phyloP scores from a whole-genome alignment of 2,329 filamentous ascomycete species.

The Monilinia polystroma region DNA sequence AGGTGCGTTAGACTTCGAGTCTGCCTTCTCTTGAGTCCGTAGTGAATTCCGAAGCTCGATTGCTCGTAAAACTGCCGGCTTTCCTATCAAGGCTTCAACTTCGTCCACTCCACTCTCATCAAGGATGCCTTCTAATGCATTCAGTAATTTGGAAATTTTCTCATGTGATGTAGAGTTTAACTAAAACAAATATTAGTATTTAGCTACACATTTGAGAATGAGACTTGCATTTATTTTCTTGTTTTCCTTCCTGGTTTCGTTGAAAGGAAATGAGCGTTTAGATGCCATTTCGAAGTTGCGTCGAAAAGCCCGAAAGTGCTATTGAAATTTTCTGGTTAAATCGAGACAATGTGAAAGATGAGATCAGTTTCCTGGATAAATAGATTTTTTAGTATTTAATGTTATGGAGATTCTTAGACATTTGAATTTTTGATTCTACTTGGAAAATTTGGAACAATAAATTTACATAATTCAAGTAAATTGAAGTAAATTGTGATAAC shows the following conservation, averaged over 20 bases:
- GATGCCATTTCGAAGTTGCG: slow-evolving; percentile 1
- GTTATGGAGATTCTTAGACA: too few relatives aligned
- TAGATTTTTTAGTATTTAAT: too few relatives aligned
- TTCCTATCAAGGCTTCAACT: slow-evolving; percentile 27
- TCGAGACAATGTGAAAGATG: background rate
- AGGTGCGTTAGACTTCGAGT: background rate
- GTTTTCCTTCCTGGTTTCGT: background rate
- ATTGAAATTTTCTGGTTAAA: background rate
- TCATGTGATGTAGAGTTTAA: slow-evolving; percentile 18
- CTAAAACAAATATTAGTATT: slow-evolving; percentile 1
- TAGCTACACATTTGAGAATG: background rate
- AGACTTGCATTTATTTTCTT: slow-evolving; percentile 14
- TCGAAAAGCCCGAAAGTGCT: background rate
- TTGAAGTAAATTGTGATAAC: too few relatives aligned
- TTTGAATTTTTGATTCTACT: too few relatives aligned
- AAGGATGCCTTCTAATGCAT: slow-evolving; percentile 33
- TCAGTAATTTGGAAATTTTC: slow-evolving; percentile 34
- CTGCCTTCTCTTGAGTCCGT: slow-evolving; percentile 13
- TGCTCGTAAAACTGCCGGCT: slow-evolving; percentile 30
- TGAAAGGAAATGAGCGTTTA: slow-evolving; percentile 17
- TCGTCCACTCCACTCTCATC: slow-evolving; percentile 29
- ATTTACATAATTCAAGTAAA: too few relatives aligned
- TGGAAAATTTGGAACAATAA: too few relatives aligned
- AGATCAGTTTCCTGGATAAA: too few relatives aligned
- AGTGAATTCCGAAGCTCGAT: slow-evolving; percentile 30